Evolutionary conservation across 805 yeast genomes (phyloP).

Genomic region (Kazachstania viticola): DNA sequence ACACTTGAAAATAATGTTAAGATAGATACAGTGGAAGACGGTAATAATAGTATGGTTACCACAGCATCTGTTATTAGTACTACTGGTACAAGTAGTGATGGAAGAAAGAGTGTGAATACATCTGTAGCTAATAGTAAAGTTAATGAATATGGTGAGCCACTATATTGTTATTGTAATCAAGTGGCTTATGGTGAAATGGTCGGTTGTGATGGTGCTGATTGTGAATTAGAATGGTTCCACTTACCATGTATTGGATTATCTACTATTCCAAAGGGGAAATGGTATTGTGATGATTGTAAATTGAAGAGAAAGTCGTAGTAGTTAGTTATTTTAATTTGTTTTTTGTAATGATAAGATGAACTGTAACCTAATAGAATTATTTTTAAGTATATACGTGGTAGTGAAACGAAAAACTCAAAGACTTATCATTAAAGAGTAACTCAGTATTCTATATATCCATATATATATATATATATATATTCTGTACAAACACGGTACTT

Average conservation of each 20-base stretch:
- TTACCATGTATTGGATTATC: slow-evolving; percentile 82
- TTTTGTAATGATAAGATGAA: not conserved
- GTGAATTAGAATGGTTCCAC: slow-evolving; percentile 93
- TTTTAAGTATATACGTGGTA: too few species aligned
- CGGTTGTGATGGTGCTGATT: slow-evolving; percentile 91
- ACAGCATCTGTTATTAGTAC: not conserved
- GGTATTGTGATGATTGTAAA: slow-evolving; percentile 66
- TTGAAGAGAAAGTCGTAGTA: slow-evolving; percentile 2
- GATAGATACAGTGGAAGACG: too few species aligned
- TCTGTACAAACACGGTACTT: too few species aligned
- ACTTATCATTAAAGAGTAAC: too few species aligned
- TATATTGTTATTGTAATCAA: slow-evolving; percentile 92
- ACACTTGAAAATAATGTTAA: too few species aligned
- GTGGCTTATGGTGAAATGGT: slow-evolving; percentile 98
- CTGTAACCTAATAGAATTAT: too few species aligned
- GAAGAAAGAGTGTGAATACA: slow-evolving; percentile 1
- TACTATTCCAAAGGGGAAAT: slow-evolving; percentile 75
- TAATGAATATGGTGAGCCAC: slow-evolving; percentile 50
- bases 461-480: too few species aligned
- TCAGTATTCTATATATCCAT: too few species aligned
- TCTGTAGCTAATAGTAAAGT: slow-evolving; percentile 6
- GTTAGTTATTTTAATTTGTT: not conserved
- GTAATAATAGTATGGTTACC: too few species aligned
- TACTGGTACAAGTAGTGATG: not conserved
- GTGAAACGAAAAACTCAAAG: too few species aligned